Percentiles rank a stretch among this genome's conserved stretches.
phyloP scores from a whole-genome alignment of 148 eudicot species.

The Diospyros kaki region DNA sequence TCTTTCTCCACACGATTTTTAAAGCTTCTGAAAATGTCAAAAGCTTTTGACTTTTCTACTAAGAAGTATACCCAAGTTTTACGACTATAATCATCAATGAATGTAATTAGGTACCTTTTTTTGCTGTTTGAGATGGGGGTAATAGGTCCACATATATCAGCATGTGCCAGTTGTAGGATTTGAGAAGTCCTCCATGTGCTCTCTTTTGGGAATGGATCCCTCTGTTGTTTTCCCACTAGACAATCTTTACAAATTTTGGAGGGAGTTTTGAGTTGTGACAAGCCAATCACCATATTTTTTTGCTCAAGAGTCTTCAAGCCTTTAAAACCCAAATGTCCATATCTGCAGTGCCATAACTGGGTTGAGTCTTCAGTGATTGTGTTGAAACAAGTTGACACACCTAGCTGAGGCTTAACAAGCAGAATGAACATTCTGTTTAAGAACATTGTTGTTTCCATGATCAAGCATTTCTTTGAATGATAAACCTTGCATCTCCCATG shows the following conservation, averaged over 20 bases:
- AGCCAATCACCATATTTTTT: neutral
- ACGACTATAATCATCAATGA: neutral
- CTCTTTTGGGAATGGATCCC: slow-evolving; percentile 2
- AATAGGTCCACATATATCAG: slow-evolving; percentile 10
- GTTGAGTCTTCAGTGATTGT: too few relatives aligned
- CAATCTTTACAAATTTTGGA: neutral
- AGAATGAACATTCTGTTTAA: too few relatives aligned
- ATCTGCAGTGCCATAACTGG: too few relatives aligned
- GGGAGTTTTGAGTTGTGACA: neutral
- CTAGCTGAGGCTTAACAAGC: too few relatives aligned
- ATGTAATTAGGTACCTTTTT: neutral
- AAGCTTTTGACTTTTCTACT: neutral
- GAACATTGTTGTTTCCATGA: too few relatives aligned
- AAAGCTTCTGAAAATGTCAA: neutral
- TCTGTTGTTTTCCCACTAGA: slow-evolving; percentile 1
- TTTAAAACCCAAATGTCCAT: too few relatives aligned
- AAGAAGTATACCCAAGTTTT: neutral
- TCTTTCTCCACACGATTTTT: neutral
- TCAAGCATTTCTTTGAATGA: too few relatives aligned
- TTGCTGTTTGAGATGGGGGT: neutral
- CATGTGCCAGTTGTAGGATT: neutral
- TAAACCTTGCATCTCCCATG: too few relatives aligned
- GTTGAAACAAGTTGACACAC: too few relatives aligned
- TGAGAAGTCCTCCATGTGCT: neutral
- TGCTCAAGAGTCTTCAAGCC: too few relatives aligned